phyloP scores from a whole-genome alignment of 2,329 filamentous ascomycete species.

The Ascosphaera acerosa region DNA sequence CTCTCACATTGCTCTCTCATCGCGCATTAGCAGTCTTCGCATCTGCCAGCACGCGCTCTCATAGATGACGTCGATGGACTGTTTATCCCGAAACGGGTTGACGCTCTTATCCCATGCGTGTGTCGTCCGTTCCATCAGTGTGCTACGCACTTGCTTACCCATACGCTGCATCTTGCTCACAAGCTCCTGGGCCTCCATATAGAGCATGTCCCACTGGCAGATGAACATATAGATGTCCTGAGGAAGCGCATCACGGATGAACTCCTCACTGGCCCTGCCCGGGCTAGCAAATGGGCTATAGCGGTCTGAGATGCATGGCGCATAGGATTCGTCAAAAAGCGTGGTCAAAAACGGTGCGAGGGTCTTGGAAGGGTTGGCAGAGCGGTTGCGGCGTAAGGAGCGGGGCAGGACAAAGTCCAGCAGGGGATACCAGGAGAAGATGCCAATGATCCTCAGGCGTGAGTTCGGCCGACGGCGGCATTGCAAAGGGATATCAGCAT shows the following conservation, averaged over 20 bases:
- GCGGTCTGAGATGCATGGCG: constrained; percentile 23
- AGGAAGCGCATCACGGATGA: constrained; percentile 28
- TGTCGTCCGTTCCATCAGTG: constrained; percentile 21
- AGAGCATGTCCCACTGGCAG: constrained; percentile 41
- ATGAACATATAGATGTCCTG: constrained; percentile 35
- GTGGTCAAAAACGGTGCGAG: constrained; percentile 23
- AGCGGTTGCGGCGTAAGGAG: constrained; percentile 30
- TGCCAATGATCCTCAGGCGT: constrained; percentile 26
- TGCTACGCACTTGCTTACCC: constrained; percentile 20
- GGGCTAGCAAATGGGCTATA: constrained; percentile 33
- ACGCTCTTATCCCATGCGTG: constrained; percentile 25
- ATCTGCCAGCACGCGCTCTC: constrained; percentile 19
- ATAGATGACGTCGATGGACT: constrained; percentile 18
- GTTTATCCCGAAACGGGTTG: constrained; percentile 23
- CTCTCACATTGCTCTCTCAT: constrained; percentile 10
- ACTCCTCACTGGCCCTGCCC: constrained; percentile 27
- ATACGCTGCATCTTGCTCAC: constrained; percentile 17
- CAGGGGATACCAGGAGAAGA: constrained; percentile 36
- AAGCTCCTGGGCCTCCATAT: constrained; percentile 29
- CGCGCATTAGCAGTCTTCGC: constrained; percentile 12
- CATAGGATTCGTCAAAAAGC: constrained; percentile 24
- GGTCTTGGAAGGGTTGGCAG: constrained; percentile 25
- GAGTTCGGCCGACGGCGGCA: constrained; percentile 4
- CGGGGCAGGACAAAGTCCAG: constrained; percentile 36
- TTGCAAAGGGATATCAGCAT: constrained; percentile 3